Conservation (phyloP, 176 grass and related monocot species). For the Musa troglodytarum region DNA sequence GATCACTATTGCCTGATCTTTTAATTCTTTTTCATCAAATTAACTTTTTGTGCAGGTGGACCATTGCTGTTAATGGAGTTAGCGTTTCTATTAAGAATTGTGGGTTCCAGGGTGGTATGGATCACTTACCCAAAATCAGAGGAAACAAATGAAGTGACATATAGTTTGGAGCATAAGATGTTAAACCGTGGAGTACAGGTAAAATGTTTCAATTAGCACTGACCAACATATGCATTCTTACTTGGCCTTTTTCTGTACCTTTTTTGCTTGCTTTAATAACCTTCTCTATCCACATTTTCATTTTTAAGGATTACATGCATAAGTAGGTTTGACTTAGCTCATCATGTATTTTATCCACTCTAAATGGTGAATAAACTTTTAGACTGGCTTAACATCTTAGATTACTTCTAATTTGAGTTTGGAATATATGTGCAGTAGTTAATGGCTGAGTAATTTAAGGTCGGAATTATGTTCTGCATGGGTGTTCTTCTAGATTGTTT, state of each 20-base stretch:
- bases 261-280: neutral
- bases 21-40: neutral
- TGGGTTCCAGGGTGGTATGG: conserved; percentile 67
- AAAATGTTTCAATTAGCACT: neutral
- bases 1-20: neutral
- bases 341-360: neutral
- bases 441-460: neutral
- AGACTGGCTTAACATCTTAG: neutral
- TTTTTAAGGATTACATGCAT: neutral
- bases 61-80: conserved; percentile 90
- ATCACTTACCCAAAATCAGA: conserved; percentile 77
- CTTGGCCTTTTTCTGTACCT: too few species aligned
- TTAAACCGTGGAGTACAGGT: conserved; percentile 75
- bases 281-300: neutral
- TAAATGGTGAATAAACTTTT: neutral
- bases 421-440: neutral
- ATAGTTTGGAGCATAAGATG: conserved; percentile 89
- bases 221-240: too few species aligned
- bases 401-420: neutral
- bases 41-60: conserved; percentile 39
- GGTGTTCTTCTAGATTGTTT: too few species aligned
- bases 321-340: neutral
- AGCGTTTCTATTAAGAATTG: conserved; percentile 69
- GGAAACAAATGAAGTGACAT: conserved; percentile 59
- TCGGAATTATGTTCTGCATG: neutral